Conservation (phyloP, 306 rosid species). For the Corylus avellana region DNA sequence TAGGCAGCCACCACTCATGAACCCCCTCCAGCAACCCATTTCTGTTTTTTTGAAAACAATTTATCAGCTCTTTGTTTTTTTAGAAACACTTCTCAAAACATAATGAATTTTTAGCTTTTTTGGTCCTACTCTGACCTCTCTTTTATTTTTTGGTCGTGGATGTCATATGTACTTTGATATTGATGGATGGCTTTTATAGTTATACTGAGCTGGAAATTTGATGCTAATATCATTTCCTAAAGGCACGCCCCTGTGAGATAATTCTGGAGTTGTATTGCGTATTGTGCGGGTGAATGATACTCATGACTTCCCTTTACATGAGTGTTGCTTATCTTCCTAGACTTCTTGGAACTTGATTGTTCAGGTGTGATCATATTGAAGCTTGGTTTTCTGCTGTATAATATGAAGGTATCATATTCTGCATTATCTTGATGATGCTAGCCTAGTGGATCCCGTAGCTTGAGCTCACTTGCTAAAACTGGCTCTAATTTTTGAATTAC, state of each 20-base stretch:
- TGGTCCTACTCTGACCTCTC: background rate
- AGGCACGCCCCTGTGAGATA: background rate
- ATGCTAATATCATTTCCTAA: background rate
- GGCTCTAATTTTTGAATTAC: background rate
- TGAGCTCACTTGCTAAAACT: background rate
- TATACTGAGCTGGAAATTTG: background rate
- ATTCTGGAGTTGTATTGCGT: background rate
- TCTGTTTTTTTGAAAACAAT: no score
- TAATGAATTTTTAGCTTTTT: background rate
- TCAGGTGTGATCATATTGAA: background rate
- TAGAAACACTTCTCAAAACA: no score
- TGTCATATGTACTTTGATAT: background rate
- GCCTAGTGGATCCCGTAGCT: background rate
- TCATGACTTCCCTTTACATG: background rate
- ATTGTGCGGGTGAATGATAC: background rate
- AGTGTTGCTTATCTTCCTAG: background rate
- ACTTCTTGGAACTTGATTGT: background rate
- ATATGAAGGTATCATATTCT: background rate
- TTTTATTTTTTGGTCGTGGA: background rate
- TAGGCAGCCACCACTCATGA: no score
- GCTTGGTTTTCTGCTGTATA: background rate
- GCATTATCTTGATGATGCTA: background rate
- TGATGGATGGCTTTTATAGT: background rate
- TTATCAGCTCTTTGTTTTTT: no score
- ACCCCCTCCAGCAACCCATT: no score